Conservation (phyloP, 2,329 filamentous ascomycete species). For the Nakataea oryzae region DNA sequence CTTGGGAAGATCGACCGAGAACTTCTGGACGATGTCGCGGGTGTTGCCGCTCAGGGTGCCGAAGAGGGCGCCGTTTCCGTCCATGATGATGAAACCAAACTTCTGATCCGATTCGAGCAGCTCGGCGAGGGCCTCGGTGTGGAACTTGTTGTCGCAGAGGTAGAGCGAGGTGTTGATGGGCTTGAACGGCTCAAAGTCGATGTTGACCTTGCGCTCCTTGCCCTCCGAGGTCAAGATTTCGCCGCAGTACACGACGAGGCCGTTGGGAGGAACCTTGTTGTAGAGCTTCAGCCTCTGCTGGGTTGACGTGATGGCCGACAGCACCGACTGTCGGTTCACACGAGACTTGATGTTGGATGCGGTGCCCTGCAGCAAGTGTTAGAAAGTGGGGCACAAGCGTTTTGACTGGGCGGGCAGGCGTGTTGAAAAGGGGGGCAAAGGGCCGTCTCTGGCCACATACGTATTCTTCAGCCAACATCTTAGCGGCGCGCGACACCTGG, state of each 20-base stretch:
- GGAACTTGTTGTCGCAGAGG: slow-evolving; percentile 99
- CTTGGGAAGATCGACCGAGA: slow-evolving; percentile 97
- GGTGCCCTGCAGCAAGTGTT: slow-evolving; percentile 56
- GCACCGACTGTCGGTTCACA: slow-evolving; percentile 94
- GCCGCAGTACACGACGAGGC: slow-evolving; percentile 96
- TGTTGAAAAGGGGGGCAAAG: not conserved
- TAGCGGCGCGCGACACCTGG: slow-evolving; percentile 88
- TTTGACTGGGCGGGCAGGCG: not conserved
- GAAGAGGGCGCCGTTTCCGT: slow-evolving; percentile 95
- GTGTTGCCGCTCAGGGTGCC: slow-evolving; percentile 97
- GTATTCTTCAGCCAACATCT: slow-evolving; percentile 99
- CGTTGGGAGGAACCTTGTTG: slow-evolving; percentile 97
- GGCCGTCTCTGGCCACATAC: slow-evolving; percentile 39
- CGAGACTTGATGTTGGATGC: slow-evolving; percentile 99
- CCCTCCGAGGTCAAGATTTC: slow-evolving; percentile 99
- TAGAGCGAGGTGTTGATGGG: slow-evolving; percentile 99
- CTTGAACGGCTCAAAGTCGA: slow-evolving; percentile 99
- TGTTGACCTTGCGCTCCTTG: slow-evolving; percentile 99
- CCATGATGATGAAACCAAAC: slow-evolving; percentile 99
- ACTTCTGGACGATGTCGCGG: slow-evolving; percentile 93
- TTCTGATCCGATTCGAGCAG: slow-evolving; percentile 97
- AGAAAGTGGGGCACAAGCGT: not conserved
- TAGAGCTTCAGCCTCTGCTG: slow-evolving; percentile 99
- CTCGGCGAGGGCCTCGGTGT: slow-evolving; percentile 94
- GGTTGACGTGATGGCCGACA: slow-evolving; percentile 97